Evolutionary conservation across 192 early-diverging fungal genomes (phyloP).

Genomic region (Linnemannia exigua): DNA sequence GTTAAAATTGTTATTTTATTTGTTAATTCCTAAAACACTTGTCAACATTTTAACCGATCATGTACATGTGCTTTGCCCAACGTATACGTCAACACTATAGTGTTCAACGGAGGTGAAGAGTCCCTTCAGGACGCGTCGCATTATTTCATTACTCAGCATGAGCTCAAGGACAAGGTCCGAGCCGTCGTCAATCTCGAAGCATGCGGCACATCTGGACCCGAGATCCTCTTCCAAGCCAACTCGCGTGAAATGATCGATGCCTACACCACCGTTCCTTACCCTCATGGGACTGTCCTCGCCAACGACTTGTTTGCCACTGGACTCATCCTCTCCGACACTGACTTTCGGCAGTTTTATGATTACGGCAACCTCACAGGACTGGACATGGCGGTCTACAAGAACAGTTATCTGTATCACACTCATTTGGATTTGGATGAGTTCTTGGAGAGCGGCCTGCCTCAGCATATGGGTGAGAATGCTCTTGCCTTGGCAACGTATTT

Average conservation of each 20-base stretch:
- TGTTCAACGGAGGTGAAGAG: slow-evolving; percentile 74
- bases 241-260: slow-evolving; percentile 74
- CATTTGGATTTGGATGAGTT: slow-evolving; percentile 71
- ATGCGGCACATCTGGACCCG: slow-evolving; percentile 72
- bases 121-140: slow-evolving; percentile 79
- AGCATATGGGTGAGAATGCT: slow-evolving; percentile 80
- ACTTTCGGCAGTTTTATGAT: slow-evolving; percentile 79
- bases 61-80: too few relatives aligned
- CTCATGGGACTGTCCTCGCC: slow-evolving; percentile 72
- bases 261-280: slow-evolving; percentile 68
- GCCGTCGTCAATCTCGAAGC: slow-evolving; percentile 80
- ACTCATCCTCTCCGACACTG: slow-evolving; percentile 79
- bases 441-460: slow-evolving; percentile 69
- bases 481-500: slow-evolving; percentile 67
- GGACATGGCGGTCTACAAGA: slow-evolving; percentile 80
- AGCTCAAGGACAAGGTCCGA: slow-evolving; percentile 64
- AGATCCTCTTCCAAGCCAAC: slow-evolving; percentile 82
- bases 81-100: not conserved
- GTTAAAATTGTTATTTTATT: not conserved
- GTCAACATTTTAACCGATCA: not conserved
- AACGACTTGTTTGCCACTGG: slow-evolving; percentile 70
- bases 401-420: slow-evolving; percentile 77
- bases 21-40: too few relatives aligned
- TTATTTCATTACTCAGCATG: slow-evolving; percentile 73
- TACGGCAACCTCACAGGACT: slow-evolving; percentile 73